Evolutionary conservation across 306 rosid genomes (phyloP).

Genomic region (Acacia crassicarpa): DNA sequence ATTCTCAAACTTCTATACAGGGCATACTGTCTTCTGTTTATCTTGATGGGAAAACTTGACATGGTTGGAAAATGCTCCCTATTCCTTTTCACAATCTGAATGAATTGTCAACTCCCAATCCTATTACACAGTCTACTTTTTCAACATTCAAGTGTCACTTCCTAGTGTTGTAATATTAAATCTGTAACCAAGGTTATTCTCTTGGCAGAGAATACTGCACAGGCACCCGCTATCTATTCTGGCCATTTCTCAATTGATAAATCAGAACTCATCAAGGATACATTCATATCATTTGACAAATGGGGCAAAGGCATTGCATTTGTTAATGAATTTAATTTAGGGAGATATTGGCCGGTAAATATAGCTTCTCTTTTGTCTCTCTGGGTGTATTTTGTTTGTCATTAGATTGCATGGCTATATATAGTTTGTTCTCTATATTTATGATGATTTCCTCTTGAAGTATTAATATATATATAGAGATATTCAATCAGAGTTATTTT

Average conservation of each 20-base stretch:
- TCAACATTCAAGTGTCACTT: constrained; percentile 35
- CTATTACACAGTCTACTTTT: constrained; percentile 43
- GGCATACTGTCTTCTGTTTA: constrained; percentile 87
- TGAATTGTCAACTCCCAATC: constrained; percentile 48
- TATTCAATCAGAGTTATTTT: not conserved
- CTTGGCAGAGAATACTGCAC: constrained; percentile 55
- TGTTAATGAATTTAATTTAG: constrained; percentile 75
- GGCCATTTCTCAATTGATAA: constrained; percentile 68
- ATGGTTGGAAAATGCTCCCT: constrained; percentile 72
- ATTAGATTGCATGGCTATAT: constrained; percentile 2
- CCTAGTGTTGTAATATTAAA: constrained; percentile 22
- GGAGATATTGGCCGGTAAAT: constrained; percentile 97
- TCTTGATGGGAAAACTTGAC: constrained; percentile 51
- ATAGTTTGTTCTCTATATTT: not conserved
- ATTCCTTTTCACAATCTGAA: constrained; percentile 71
- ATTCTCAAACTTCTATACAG: constrained; percentile 44
- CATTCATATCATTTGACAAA: constrained; percentile 67
- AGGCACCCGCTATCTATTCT: constrained; percentile 70
- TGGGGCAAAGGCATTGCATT: constrained; percentile 90
- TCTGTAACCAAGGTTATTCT: constrained; percentile 24
- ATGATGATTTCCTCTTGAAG: not conserved
- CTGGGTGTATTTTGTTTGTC: constrained; percentile 12
- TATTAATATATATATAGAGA: not conserved
- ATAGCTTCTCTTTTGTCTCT: constrained; percentile 1
- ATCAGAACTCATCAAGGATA: constrained; percentile 58